Evolutionary conservation across 495 filamentous ascomycete genomes (phyloP).

Genomic region (Astrothelium macrocarpum): DNA sequence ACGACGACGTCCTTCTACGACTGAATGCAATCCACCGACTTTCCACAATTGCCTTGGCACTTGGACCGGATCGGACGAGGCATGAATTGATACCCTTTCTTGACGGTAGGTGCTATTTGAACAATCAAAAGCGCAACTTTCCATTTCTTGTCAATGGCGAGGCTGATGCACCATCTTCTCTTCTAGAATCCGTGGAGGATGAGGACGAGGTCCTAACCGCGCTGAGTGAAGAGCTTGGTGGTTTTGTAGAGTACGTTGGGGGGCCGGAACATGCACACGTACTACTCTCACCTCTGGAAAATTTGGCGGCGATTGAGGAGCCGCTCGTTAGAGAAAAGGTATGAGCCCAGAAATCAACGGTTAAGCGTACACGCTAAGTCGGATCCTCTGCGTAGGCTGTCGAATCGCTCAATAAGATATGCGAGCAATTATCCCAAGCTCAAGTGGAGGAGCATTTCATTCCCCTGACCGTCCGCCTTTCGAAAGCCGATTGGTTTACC

Average conservation of each 20-base stretch:
- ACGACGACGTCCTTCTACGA: slow-evolving; percentile 94
- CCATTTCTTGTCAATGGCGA: too few relatives aligned
- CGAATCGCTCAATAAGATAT: slow-evolving; percentile 98
- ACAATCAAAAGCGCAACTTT: background rate
- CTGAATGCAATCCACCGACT: slow-evolving; percentile 97
- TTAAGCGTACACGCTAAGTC: slow-evolving; percentile 1
- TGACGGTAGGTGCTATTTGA: slow-evolving; percentile 57
- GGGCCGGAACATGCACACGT: slow-evolving; percentile 91
- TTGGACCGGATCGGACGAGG: slow-evolving; percentile 89
- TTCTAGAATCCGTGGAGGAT: slow-evolving; percentile 89
- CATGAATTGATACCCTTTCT: slow-evolving; percentile 98
- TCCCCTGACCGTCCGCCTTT: slow-evolving; percentile 84
- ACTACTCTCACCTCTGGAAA: slow-evolving; percentile 92
- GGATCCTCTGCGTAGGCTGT: slow-evolving; percentile 58
- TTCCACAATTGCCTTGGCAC: slow-evolving; percentile 90
- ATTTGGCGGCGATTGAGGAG: slow-evolving; percentile 95
- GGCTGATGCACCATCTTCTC: too few relatives aligned
- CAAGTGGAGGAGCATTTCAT: slow-evolving; percentile 97
- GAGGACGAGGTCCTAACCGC: slow-evolving; percentile 98
- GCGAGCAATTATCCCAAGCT: slow-evolving; percentile 73
- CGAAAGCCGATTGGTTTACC: slow-evolving; percentile 99
- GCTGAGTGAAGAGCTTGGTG: slow-evolving; percentile 88
- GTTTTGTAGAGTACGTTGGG: slow-evolving; percentile 95
- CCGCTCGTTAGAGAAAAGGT: slow-evolving; percentile 96
- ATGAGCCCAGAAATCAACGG: slow-evolving; percentile 15